Evolutionary conservation across 2,329 filamentous ascomycete genomes (phyloP).

Genomic region (Penicillium sp.): DNA sequence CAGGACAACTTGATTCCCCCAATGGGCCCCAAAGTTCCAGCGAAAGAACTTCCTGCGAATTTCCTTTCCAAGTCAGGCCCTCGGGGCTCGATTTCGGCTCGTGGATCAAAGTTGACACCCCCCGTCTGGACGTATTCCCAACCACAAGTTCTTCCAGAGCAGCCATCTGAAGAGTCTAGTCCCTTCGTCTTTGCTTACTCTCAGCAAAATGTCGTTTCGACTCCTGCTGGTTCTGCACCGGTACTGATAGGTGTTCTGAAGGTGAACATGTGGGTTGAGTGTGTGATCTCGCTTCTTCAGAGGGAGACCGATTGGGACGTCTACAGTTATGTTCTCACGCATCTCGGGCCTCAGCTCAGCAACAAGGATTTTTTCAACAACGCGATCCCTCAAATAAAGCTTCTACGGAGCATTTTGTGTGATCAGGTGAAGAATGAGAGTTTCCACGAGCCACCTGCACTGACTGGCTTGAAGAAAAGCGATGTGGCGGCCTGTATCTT

Average conservation of each 20-base stretch:
- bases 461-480: conserved; percentile 79
- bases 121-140: conserved; percentile 63
- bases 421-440: conserved; percentile 77
- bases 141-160: conserved; percentile 57
- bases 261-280: conserved; percentile 73
- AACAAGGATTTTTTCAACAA: conserved; percentile 84
- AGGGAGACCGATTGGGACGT: conserved; percentile 84
- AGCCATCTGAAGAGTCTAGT: conserved; percentile 54
- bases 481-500: conserved; percentile 90
- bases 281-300: conserved; percentile 72
- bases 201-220: conserved; percentile 38
- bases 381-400: conserved; percentile 73
- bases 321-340: conserved; percentile 85
- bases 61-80: conserved; percentile 36
- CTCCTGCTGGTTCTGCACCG: conserved; percentile 30
- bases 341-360: conserved; percentile 82
- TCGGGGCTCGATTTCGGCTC: conserved; percentile 39
- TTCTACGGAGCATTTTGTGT: conserved; percentile 75
- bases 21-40: conserved; percentile 35
- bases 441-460: conserved; percentile 78
- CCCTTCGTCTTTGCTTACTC: conserved; percentile 55
- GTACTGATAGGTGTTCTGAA: conserved; percentile 56
- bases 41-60: conserved; percentile 37
- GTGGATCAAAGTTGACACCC: conserved; percentile 43
- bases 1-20: conserved; percentile 41